Evolutionary conservation across 148 eudicot species (phyloP), one percentile per base, ranked within the genome.

Genomic region (Camellia granthamiana): DNA sequence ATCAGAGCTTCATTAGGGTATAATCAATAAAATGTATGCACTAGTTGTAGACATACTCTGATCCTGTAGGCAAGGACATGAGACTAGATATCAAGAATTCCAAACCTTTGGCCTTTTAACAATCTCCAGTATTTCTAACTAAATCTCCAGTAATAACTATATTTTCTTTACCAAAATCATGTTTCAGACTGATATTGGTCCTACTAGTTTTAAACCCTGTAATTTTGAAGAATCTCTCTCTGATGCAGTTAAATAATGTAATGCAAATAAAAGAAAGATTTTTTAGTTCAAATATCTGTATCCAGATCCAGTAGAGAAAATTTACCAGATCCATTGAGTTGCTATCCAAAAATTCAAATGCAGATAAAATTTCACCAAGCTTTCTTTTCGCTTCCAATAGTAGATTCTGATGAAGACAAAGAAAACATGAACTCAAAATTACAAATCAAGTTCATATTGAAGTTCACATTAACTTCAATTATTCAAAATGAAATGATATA

Each of bases 361-460:
- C 38, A 1, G 38, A 30, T 30, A 30, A 30, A 30, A 30, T 1
- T 30, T 30, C 38, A 30, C 38, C 38, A 30, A 30, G 38, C 38
- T 30, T 30, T 30, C 38, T 30, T 30, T 30, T 30, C 1, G 38
- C 38, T 1, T 30, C 38, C 38, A 30, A 30, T 30, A 96, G 80
- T 81, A 96, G 90, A 85, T 91, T 96, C 98, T 96, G 87, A 30
- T 69, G 79, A 82, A 46, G 3, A 77, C 43, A 74, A 63, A 77
- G 43, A 61, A 76, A 74, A 62, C 2, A 68, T 41, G 16, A 76
- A 59, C 64, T 59, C 58, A 49, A 64, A 75, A n/a, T 41, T 56
- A 19, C 77, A 14, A 30, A 74, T 30, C 77, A 79, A 49, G 71
- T 74, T 62, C 49, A 59, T 49, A 73, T n/a, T 54, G 72, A 62